These are phyloP conservation scores for Tympanopsis confertula DNA, from an alignment of 2,329 filamentous ascomycete genomes.

Conservation along the genomic window DNA sequence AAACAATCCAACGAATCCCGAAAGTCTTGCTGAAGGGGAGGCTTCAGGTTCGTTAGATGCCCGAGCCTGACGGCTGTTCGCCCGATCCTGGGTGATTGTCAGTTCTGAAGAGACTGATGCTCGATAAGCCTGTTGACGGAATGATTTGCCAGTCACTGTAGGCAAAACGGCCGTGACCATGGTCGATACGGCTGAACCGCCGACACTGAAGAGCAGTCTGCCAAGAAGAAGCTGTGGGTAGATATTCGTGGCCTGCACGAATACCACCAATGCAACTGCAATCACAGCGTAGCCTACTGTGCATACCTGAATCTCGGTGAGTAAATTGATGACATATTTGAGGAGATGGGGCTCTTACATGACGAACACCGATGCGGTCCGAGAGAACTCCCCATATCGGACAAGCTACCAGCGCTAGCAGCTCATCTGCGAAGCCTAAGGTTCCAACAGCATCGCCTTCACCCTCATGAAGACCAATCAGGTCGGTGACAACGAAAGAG, in stretches of 20 bases:
- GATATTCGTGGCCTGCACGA: conserved; percentile 50
- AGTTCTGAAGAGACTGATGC: background rate
- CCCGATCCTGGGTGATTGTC: background rate
- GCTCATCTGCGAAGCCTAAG: conserved; percentile 33
- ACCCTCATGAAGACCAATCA: conserved; percentile 39
- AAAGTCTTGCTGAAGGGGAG: conserved; percentile 38
- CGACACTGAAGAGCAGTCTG: conserved; percentile 48
- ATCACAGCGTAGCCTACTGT: conserved; percentile 47
- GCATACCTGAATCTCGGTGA: conserved; percentile 21
- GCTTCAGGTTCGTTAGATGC: conserved; percentile 8
- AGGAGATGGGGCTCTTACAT: conserved; percentile 17
- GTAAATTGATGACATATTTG: background rate
- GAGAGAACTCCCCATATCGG: conserved; percentile 34
- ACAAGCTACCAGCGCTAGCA: conserved; percentile 32
- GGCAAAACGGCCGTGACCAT: conserved; percentile 59
- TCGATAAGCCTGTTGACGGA: conserved; percentile 10
- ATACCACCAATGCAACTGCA: conserved; percentile 40
- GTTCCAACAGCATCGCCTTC: conserved; percentile 50
- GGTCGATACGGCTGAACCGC: conserved; percentile 49
- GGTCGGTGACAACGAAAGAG: conserved; percentile 52
- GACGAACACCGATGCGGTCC: conserved; percentile 31
- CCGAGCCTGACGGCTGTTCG: background rate
- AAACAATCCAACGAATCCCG: conserved; percentile 51
- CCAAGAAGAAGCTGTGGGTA: conserved; percentile 51
- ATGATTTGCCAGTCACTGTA: conserved; percentile 31